Percentiles rank a stretch among this genome's conserved stretches.
phyloP scores from a whole-genome alignment of 2,329 filamentous ascomycete species.

The Phyllosticta citrichinensis region DNA sequence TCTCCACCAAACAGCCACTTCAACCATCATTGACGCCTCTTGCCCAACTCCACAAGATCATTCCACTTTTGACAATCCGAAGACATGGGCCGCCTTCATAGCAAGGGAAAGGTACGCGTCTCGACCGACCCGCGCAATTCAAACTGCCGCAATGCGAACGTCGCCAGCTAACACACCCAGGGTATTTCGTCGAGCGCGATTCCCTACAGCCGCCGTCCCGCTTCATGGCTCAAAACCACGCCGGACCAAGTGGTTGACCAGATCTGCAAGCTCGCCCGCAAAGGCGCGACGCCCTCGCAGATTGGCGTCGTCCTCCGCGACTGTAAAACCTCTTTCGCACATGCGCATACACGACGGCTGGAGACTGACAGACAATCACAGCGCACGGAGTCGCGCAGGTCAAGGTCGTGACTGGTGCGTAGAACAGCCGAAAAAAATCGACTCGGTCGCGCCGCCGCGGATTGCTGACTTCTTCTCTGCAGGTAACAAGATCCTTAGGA shows the following conservation, averaged over 20 bases:
- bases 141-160: neutral
- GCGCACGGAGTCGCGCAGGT: slow-evolving; percentile 95
- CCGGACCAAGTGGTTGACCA: slow-evolving; percentile 98
- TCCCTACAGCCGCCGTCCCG: slow-evolving; percentile 89
- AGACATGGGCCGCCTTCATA: slow-evolving; percentile 95
- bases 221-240: slow-evolving; percentile 97
- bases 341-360: neutral
- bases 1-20: no score
- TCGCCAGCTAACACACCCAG: slow-evolving; percentile 50
- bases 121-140: neutral
- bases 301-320: slow-evolving; percentile 98
- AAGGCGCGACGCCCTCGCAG: slow-evolving; percentile 86
- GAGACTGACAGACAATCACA: slow-evolving; percentile 30
- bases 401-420: slow-evolving; percentile 89
- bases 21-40: no score
- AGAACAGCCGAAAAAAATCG: neutral
- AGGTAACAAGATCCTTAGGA: slow-evolving; percentile 99
- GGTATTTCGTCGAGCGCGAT: slow-evolving; percentile 93
- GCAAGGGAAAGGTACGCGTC: slow-evolving; percentile 65
- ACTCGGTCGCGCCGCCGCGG: neutral
- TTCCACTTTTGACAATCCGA: neutral
- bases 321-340: slow-evolving; percentile 37
- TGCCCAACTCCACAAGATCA: no score
- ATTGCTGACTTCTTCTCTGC: slow-evolving; percentile 22
- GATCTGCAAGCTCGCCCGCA: slow-evolving; percentile 98